Base-by-base conservation (phyloP, 2,329 filamentous ascomycete species). In the Beauveria rudraprayagi region DNA sequence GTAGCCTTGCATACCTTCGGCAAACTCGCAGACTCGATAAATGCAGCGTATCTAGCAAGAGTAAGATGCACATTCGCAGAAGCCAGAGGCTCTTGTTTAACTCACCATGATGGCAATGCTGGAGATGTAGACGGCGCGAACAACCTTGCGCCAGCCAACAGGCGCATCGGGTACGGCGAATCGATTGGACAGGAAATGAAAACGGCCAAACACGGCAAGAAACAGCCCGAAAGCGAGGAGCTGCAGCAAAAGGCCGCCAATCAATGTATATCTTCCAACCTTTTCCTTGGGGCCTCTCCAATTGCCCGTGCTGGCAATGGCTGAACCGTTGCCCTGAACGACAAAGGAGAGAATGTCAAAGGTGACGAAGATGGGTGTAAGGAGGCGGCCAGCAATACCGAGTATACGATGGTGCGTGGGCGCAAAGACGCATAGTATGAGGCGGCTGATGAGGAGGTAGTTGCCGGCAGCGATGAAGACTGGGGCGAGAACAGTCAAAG, bases 1-100 rank as follows among this genome's bases (percentile, higher is more conserved):
- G 64, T 83, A 83, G 17, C 76, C 74, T 7, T 80, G 69, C n/a
- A 77, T 78, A 0, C 80, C 80, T 41, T 80, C 73, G 0, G 77
- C 76, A 62, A 82, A 83, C 64, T 83, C 80, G 53, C 80, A 73
- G 4, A 80, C 75, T n/a, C 80, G 76, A 63, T 80, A 83, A 30
- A 82, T 72, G n/a, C 77, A 81, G 16, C 80, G 78, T 3, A 80
- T 63, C 71, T 82, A 24, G 6, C 1, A 5, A 0, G 17, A 11
- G 9, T 58, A 37, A 19, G n/a, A 8, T 2, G n/a, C 11, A n/a
- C 4, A n/a, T 8, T 4, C 37, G 16, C 37, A 46, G 14, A 24
- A 9, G 14, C 1, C 1, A 11, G 9, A 24, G n/a, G 3, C 8
- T 3, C 1, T 50, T 1, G 1, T 8, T 5, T 4, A 6, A 6